Evolutionary conservation across 768 basidiomycete genomes (phyloP).

Genomic region (Agaricus sinodeliciosus): DNA sequence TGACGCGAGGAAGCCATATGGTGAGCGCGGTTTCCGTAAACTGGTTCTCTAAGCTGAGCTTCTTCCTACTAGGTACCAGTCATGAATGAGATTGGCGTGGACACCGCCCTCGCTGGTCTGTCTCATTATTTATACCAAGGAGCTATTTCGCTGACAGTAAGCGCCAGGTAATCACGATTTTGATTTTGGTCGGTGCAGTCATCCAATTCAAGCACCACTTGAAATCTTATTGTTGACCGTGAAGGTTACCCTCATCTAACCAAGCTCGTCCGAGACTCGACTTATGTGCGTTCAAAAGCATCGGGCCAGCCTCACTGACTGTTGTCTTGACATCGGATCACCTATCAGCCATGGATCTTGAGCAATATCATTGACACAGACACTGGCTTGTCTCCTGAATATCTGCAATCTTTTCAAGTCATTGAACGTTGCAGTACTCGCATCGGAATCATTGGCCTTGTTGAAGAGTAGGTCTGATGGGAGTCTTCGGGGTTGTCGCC

Average conservation of each 20-base stretch:
- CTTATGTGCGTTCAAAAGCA: slow-evolving; percentile 48
- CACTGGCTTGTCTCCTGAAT: slow-evolving; percentile 57
- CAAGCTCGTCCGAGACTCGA: slow-evolving; percentile 64
- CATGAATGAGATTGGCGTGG: slow-evolving; percentile 74
- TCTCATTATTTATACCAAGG: slow-evolving; percentile 1
- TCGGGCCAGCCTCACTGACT: not conserved
- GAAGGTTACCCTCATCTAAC: slow-evolving; percentile 30
- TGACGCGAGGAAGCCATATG: slow-evolving; percentile 90
- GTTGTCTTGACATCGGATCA: not conserved
- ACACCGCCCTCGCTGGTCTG: slow-evolving; percentile 75
- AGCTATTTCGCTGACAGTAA: not conserved
- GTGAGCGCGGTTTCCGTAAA: slow-evolving; percentile 29
- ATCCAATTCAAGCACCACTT: not conserved
- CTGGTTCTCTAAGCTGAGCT: not conserved
- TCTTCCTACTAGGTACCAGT: slow-evolving; percentile 59
- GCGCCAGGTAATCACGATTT: slow-evolving; percentile 84
- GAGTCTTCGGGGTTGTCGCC: not conserved
- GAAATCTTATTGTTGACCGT: not conserved
- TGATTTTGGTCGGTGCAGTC: slow-evolving; percentile 57
- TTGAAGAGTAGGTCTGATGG: slow-evolving; percentile 57
- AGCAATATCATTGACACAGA: slow-evolving; percentile 77
- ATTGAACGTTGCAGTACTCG: slow-evolving; percentile 65
- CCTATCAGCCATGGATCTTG: slow-evolving; percentile 73
- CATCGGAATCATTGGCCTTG: slow-evolving; percentile 80
- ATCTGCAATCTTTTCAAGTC: slow-evolving; percentile 54